Evolutionary conservation across 2,329 filamentous ascomycete species (phyloP), one percentile per base, ranked within the genome.

Genomic region (Pseudomassariella vexata): DNA sequence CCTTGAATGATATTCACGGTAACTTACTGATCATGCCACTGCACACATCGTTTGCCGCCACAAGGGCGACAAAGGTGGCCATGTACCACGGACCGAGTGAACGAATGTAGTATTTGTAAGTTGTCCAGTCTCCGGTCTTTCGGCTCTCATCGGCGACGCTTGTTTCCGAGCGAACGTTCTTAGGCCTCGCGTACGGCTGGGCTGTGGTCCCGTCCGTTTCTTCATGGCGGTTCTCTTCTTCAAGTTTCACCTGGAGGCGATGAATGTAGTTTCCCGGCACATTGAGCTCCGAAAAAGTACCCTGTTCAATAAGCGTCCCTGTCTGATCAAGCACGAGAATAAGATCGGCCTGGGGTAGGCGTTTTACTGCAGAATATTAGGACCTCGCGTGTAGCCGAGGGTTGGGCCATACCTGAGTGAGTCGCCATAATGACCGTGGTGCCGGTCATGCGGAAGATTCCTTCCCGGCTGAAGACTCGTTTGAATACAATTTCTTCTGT

Each of bases 281-380:
- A 27, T 50, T 54, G n/a, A 60, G 42, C n/a, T 49, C 46, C 8
- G 52, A 47, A 27, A 56, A 59, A 9, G 34, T 39, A 6, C 56
- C 56, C 42, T 57, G 54, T 37, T 60, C 54, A 6, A 41, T 32
- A 6, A 59, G 47, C 17, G 30, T 46, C 14, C 56, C 57, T 9
- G 48, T 40, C 16, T 45, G 45, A 18, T 45, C 36, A 5, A 60
- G 49, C 5, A 44, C 48, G 11, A 59, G 39, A 16, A 60, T 51
- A 14, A 56, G 48, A 39, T 60, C 55, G 19, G 49, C 56, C 23
- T 58, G 53, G 12, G 52, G 50, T 2, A 57, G 34, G 8, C 37
- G 34, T 21, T 45, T 38, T 2, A 38, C 39, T 36, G 21, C 3
- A 6, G 5, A 24, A 11, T 12, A 5, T 19, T 10, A 17, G 10